Percentiles rank a stretch among this genome's conserved stretches.
Conservation (phyloP, 139 green algal genomes). For the Pseudopediastrum boryanum region DNA sequence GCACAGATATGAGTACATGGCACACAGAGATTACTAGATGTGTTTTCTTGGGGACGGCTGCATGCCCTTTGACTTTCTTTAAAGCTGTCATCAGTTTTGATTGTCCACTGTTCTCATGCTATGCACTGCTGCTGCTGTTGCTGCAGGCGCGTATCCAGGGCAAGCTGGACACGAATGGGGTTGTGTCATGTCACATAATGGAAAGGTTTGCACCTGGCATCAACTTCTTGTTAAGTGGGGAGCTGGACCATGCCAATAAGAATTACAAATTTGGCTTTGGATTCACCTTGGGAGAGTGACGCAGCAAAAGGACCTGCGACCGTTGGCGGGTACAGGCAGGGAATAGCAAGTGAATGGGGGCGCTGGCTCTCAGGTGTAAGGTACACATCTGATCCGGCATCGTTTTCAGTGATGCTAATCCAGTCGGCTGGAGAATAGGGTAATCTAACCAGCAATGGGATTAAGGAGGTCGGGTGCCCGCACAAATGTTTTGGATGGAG, state of each 20-base stretch:
- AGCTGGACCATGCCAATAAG: constrained; percentile 94
- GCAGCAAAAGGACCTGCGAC: constrained; percentile 32
- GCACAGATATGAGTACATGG: no score
- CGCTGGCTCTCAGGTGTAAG: neutral
- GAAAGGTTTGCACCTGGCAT: constrained; percentile 95
- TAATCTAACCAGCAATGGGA: no score
- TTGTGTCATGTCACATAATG: constrained; percentile 88
- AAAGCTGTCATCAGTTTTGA: no score
- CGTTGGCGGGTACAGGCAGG: neutral
- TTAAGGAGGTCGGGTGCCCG: no score
- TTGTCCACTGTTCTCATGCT: no score
- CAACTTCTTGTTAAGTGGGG: constrained; percentile 94
- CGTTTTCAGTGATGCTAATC: no score
- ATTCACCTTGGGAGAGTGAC: constrained; percentile 85
- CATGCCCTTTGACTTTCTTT: no score
- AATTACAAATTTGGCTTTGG: constrained; percentile 98
- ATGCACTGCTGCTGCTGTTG: no score
- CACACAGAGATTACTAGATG: no score
- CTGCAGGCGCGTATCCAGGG: constrained; percentile 81
- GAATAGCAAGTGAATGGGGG: neutral
- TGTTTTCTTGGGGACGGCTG: no score
- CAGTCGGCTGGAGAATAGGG: no score
- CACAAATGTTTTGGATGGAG: no score
- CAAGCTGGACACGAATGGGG: constrained; percentile 72
- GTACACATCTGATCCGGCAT: neutral